Conservation (phyloP, 2,329 filamentous ascomycete genomes). For the Aureobasidium zeae region DNA sequence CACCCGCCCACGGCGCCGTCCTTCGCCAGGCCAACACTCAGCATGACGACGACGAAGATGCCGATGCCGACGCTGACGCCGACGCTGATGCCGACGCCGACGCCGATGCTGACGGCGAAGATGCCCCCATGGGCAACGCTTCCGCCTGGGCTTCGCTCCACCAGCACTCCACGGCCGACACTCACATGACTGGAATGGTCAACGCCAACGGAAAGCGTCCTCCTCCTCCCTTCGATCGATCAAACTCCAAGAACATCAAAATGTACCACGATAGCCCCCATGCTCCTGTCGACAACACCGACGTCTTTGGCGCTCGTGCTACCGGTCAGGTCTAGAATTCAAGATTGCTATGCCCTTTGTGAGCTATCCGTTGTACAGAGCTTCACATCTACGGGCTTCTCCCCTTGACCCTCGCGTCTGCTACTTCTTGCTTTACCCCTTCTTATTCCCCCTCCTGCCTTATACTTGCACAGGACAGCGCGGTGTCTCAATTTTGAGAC, state of each 20-base stretch:
- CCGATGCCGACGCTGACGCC: conserved; percentile 17
- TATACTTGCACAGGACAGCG: neutral
- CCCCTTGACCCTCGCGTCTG: conserved; percentile 1
- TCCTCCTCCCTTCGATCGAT: conserved; percentile 3
- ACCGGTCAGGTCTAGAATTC: conserved; percentile 8
- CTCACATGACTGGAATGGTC: conserved; percentile 10
- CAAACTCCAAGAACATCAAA: conserved; percentile 11
- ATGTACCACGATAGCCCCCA: conserved; percentile 15
- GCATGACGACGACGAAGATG: conserved; percentile 7
- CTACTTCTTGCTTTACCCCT: conserved; percentile 2
- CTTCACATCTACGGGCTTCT: too few relatives aligned
- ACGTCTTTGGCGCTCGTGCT: conserved; percentile 6
- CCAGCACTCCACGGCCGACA: conserved; percentile 8
- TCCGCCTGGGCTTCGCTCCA: conserved; percentile 3
- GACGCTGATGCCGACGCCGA: conserved; percentile 17
- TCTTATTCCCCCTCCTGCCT: conserved; percentile 10
- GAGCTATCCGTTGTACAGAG: conserved; percentile 4
- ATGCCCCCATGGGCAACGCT: conserved; percentile 1
- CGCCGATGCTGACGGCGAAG: conserved; percentile 14
- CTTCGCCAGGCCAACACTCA: neutral
- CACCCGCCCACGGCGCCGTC: neutral
- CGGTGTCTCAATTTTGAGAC: neutral
- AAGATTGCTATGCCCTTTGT: neutral
- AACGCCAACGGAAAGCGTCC: conserved; percentile 18
- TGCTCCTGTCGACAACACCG: conserved; percentile 3